phyloP scores from a whole-genome alignment of 768 basidiomycete species.

The Tephrocybe sp. region DNA sequence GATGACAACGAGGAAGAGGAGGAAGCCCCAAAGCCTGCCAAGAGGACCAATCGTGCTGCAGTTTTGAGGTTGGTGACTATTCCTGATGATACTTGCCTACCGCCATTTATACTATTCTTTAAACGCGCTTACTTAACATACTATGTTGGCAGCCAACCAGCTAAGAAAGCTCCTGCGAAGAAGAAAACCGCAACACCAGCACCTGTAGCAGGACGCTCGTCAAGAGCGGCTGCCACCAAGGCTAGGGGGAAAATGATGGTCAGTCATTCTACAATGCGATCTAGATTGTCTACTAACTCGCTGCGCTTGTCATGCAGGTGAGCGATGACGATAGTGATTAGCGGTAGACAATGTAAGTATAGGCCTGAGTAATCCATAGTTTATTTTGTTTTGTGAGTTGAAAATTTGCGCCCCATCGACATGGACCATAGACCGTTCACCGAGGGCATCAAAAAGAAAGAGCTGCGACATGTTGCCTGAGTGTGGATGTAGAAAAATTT shows the following conservation, averaged over 20 bases:
- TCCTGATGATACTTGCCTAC: background rate
- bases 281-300: background rate
- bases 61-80: slow-evolving; percentile 54
- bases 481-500: too few relatives aligned
- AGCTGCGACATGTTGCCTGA: too few relatives aligned
- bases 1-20: slow-evolving; percentile 56
- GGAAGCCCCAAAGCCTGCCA: slow-evolving; percentile 45
- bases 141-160: slow-evolving; percentile 28
- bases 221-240: slow-evolving; percentile 67
- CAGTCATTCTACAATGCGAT: slow-evolving; percentile 14
- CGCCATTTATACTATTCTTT: too few relatives aligned
- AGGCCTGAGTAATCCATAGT: too few relatives aligned
- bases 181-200: slow-evolving; percentile 60
- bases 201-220: slow-evolving; percentile 54
- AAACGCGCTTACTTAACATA: background rate
- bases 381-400: too few relatives aligned
- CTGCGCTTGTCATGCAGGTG: slow-evolving; percentile 21
- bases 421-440: too few relatives aligned
- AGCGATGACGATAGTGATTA: slow-evolving; percentile 32
- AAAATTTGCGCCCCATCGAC: too few relatives aligned
- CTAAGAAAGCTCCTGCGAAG: slow-evolving; percentile 43
- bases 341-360: background rate
- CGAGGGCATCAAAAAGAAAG: too few relatives aligned
- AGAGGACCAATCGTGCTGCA: slow-evolving; percentile 64
- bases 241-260: slow-evolving; percentile 66